Evolutionary conservation across 495 filamentous ascomycete species (phyloP).

Genomic region (Penicillium antarcticum): DNA sequence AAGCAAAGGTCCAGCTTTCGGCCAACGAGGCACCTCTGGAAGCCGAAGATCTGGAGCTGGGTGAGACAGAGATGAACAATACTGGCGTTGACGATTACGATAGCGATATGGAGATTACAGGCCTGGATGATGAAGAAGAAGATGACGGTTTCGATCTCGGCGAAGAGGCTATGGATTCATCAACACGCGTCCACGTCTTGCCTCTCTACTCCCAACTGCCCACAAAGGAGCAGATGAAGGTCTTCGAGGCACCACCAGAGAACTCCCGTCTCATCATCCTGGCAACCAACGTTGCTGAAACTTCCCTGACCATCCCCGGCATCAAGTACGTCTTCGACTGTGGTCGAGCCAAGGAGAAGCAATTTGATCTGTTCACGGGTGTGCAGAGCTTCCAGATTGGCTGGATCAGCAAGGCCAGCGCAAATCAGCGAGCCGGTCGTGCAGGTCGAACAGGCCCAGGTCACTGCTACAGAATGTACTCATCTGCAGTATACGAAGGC

Average conservation of each 20-base stretch:
- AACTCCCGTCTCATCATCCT: slow-evolving; percentile 84
- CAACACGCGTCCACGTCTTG: slow-evolving; percentile 73
- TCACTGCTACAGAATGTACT: slow-evolving; percentile 92
- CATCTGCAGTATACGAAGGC: slow-evolving; percentile 87
- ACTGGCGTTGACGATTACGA: slow-evolving; percentile 41
- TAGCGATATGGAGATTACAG: slow-evolving; percentile 47
- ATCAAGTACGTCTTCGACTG: slow-evolving; percentile 96
- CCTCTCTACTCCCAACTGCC: slow-evolving; percentile 94
- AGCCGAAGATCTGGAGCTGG: slow-evolving; percentile 84
- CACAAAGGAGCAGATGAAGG: slow-evolving; percentile 83
- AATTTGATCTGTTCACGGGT: slow-evolving; percentile 76
- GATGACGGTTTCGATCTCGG: slow-evolving; percentile 60
- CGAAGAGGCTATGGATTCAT: slow-evolving; percentile 61
- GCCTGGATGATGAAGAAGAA: slow-evolving; percentile 47
- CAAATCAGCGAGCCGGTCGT: slow-evolving; percentile 87
- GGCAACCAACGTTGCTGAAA: slow-evolving; percentile 97
- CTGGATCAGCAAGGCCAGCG: slow-evolving; percentile 98
- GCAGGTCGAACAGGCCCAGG: slow-evolving; percentile 94
- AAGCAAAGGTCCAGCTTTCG: slow-evolving; percentile 66
- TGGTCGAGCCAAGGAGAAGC: slow-evolving; percentile 87
- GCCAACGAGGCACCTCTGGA: slow-evolving; percentile 78
- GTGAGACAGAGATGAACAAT: slow-evolving; percentile 48
- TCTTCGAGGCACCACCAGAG: slow-evolving; percentile 87
- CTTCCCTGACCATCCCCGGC: slow-evolving; percentile 92
- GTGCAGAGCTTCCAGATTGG: slow-evolving; percentile 93